Evolutionary conservation across 495 filamentous ascomycete species (phyloP).

Genomic region (Penicillium argentinense): DNA sequence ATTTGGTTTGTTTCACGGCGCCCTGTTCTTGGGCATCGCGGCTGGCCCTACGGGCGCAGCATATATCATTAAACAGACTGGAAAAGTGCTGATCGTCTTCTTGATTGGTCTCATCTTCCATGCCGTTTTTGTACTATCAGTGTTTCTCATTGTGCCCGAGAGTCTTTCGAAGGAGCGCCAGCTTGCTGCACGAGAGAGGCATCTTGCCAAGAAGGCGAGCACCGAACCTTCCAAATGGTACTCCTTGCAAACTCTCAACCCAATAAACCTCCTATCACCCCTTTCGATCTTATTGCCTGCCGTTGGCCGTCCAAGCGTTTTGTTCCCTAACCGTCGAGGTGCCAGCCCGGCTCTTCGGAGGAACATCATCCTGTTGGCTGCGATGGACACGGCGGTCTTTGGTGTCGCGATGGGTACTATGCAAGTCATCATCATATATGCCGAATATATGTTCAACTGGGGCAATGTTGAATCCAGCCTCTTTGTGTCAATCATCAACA

Average conservation of each 20-base stretch:
- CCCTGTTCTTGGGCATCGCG: conserved; percentile 83
- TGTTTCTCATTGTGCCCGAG: conserved; percentile 74
- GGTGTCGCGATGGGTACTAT: conserved; percentile 79
- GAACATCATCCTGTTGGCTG: conserved; percentile 77
- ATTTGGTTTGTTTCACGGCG: conserved; percentile 87
- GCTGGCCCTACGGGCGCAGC: conserved; percentile 78
- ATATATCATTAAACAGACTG: conserved; percentile 68
- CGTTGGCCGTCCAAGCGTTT: conserved; percentile 54
- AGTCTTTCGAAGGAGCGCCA: conserved; percentile 72
- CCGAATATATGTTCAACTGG: conserved; percentile 79
- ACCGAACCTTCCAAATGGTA: conserved; percentile 14
- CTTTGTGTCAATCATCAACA: conserved; percentile 76
- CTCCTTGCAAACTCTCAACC: conserved; percentile 33
- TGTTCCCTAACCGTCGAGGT: conserved; percentile 63
- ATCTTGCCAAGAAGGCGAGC: conserved; percentile 32
- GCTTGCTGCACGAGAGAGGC: conserved; percentile 63
- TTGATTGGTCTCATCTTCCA: conserved; percentile 74
- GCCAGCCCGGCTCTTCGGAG: conserved; percentile 61
- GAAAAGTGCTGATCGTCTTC: conserved; percentile 70
- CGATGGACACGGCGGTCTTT: conserved; percentile 76
- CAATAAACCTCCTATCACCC: conserved; percentile 66
- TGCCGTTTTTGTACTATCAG: conserved; percentile 63
- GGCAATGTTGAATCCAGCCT: conserved; percentile 69
- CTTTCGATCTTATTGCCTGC: conserved; percentile 77
- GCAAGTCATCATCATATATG: conserved; percentile 76